Base-by-base conservation (phyloP, 805 yeast species). In the Candida arabinofermentans region DNA sequence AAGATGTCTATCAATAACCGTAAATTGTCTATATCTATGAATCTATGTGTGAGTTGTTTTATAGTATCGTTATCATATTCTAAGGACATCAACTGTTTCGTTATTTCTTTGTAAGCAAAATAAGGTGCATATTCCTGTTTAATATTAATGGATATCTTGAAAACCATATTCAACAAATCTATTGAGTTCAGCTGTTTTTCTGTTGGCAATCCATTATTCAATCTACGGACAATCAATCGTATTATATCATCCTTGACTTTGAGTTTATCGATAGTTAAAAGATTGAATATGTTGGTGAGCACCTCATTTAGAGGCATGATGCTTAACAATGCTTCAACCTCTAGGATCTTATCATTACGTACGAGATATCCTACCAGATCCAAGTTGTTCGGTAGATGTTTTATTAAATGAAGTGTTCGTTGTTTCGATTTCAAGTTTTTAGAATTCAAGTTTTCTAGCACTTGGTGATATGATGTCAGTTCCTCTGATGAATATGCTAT, bases 321-420 rank as follows among this genome's bases (percentile, higher is more conserved):
- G 24, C 24, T 13, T 21, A 48, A 27, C 8, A 50, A 40, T 7
- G 17, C 18, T 16, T 42, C 16, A 14, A 42, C 19, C 31, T 43
- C 42, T 14, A 26, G 14, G 4, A 27, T 7, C 13, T 43, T 22
- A 16, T 36, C 42, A 14, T 26, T 33, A 5, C 46, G 44, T 18
- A 40, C 16, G 21, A 50, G 26, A 39, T 44, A 41, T 6, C 46
- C 44, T 3, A 44, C 16, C 18, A 50, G n/a, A 36, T 47, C 51
- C 27, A 39, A 17, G 29, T 34, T 43, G 30, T 49, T 49, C 4
- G 53, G 53, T 13, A 49, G 32, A 7, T 29, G 32, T 16, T 19
- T 17, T 29, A 29, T 14, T 19, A 29, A 6, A 29, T 19, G 32
- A 29, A 14, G 32, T 14, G 16, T 29, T 13, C 5, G 10, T 8